Conservation (phyloP, 768 basidiomycete genomes). For the Rhodotorula diobovata region DNA sequence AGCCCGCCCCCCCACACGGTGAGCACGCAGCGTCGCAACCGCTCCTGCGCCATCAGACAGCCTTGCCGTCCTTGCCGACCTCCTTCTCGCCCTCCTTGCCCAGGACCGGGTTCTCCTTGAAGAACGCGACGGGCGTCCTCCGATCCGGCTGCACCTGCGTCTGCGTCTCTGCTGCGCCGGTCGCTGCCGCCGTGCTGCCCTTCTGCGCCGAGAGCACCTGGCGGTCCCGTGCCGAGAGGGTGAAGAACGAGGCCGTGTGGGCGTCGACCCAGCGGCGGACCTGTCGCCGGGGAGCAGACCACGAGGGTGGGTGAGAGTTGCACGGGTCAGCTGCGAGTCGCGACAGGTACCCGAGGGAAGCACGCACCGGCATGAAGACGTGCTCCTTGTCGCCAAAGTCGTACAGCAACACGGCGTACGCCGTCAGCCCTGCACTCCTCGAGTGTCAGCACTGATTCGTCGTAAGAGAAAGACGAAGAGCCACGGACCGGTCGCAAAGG, state of each 20-base stretch:
- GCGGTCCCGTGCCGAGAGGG: slow-evolving; percentile 32
- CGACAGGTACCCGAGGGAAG: too few relatives aligned
- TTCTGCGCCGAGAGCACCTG: slow-evolving; percentile 16
- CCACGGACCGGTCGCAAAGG: slow-evolving; percentile 28
- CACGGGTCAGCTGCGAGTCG: neutral
- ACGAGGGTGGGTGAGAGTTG: neutral
- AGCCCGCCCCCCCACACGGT: too few relatives aligned
- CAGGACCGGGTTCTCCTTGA: slow-evolving; percentile 35
- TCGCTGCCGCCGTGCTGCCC: neutral
- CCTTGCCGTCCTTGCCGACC: neutral
- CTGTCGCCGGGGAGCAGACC: neutral
- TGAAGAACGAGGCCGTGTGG: slow-evolving; percentile 33
- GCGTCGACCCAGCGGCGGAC: slow-evolving; percentile 35
- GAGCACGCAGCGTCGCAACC: neutral
- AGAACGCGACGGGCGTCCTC: slow-evolving; percentile 34
- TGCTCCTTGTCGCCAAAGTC: slow-evolving; percentile 37
- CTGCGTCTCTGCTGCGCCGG: neutral
- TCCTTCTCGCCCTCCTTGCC: slow-evolving; percentile 18
- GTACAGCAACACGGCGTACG: slow-evolving; percentile 32
- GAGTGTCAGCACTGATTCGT: neutral
- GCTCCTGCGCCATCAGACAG: neutral
- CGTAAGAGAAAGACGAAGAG: neutral
- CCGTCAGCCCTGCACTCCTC: slow-evolving; percentile 12
- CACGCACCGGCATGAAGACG: slow-evolving; percentile 38
- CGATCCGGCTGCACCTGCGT: slow-evolving; percentile 15